Conservation (phyloP, 768 basidiomycete genomes). For the Rhizopogon vulgaris region DNA sequence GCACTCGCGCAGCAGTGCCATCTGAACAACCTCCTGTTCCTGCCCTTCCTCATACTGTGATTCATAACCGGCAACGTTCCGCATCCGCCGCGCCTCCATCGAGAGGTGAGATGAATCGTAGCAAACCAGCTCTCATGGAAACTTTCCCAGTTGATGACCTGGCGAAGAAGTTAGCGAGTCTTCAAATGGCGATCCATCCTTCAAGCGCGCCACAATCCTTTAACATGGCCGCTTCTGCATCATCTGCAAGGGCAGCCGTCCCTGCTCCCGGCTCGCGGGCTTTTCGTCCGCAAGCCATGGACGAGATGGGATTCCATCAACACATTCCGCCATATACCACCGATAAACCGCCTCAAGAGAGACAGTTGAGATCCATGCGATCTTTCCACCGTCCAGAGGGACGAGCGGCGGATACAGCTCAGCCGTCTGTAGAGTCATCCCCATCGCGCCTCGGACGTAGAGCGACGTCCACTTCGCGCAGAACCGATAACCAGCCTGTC, state of each 20-base stretch:
- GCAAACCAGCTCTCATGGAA: slow-evolving; percentile 32
- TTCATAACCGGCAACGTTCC: slow-evolving; percentile 25
- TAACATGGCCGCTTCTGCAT: slow-evolving; percentile 7
- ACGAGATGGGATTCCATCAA: slow-evolving; percentile 11
- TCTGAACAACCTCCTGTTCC: slow-evolving; percentile 13
- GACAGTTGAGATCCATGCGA: slow-evolving; percentile 40
- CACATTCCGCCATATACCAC: slow-evolving; percentile 16
- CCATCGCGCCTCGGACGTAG: slow-evolving; percentile 29
- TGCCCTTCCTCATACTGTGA: slow-evolving; percentile 17
- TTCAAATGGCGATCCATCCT: slow-evolving; percentile 31
- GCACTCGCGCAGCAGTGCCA: slow-evolving; percentile 14
- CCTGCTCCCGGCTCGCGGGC: slow-evolving; percentile 14
- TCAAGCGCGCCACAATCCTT: slow-evolving; percentile 4
- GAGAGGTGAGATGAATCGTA: slow-evolving; percentile 37
- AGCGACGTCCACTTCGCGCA: slow-evolving; percentile 26
- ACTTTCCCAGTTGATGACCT: slow-evolving; percentile 54
- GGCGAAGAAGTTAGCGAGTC: slow-evolving; percentile 47
- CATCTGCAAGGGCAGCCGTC: slow-evolving; percentile 10
- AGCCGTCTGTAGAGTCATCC: slow-evolving; percentile 25
- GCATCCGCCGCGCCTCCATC: slow-evolving; percentile 19
- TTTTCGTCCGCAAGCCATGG: slow-evolving; percentile 13
- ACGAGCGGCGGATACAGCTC: slow-evolving; percentile 28
- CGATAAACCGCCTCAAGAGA: slow-evolving; percentile 15
- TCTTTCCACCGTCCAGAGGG: slow-evolving; percentile 55
- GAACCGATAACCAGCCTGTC: slow-evolving; percentile 2